Evolutionary conservation across 1,284 basidiomycete species (phyloP).

Genomic region (Vanrija sp.): DNA sequence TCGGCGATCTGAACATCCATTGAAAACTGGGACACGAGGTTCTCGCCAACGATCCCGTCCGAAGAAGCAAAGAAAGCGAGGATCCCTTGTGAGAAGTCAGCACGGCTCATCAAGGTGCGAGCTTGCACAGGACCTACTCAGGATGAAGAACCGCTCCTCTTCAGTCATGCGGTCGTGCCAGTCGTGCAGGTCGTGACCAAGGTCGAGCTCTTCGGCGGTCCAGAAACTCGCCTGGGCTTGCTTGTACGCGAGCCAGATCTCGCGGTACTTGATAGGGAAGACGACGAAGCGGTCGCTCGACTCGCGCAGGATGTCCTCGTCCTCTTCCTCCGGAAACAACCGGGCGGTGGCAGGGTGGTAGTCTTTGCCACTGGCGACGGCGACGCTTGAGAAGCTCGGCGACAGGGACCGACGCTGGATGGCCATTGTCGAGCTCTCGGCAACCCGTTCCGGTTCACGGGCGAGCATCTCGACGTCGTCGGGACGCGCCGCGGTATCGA

Average conservation of each 20-base stretch:
- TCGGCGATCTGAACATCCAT: slow-evolving; percentile 90
- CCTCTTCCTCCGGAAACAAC: slow-evolving; percentile 49
- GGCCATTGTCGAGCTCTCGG: background rate
- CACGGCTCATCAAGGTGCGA: background rate
- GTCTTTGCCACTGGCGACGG: background rate
- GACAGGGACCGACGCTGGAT: background rate
- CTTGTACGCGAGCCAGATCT: slow-evolving; percentile 97
- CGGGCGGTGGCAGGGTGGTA: background rate
- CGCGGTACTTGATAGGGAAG: slow-evolving; percentile 85
- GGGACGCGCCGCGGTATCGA: background rate
- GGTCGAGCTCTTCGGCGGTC: slow-evolving; percentile 95
- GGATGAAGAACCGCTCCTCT: slow-evolving; percentile 88
- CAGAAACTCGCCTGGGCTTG: slow-evolving; percentile 60
- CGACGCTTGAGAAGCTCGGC: background rate
- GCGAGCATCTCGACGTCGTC: background rate
- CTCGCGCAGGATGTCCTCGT: slow-evolving; percentile 73
- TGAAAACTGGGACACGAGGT: slow-evolving; percentile 89
- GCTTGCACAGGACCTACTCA: slow-evolving; percentile 54
- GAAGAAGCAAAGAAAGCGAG: slow-evolving; percentile 95
- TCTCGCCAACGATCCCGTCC: slow-evolving; percentile 93
- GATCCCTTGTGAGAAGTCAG: slow-evolving; percentile 48
- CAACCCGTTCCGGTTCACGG: too few species aligned
- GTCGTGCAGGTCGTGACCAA: slow-evolving; percentile 81
- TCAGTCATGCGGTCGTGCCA: slow-evolving; percentile 85
- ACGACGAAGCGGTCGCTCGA: slow-evolving; percentile 65